These are phyloP conservation scores for Schwanniomyces etchellsii DNA, from an alignment of 1,139 yeast species.

Conservation along the genomic window DNA sequence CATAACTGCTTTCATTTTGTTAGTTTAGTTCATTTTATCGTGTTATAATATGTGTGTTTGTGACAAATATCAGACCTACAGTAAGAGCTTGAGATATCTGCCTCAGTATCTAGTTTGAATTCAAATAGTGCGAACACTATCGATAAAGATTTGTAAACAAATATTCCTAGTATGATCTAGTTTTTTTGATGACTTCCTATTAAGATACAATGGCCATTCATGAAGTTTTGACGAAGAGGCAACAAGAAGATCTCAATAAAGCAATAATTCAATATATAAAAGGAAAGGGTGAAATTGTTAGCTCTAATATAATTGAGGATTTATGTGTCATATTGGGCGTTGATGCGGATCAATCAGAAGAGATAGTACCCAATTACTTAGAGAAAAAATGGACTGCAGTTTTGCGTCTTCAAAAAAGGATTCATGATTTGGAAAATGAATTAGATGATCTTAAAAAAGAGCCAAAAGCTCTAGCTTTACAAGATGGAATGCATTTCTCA, in stretches of 20 bases:
- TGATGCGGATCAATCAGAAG: slow-evolving; percentile 9
- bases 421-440: slow-evolving; percentile 53
- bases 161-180: too few species aligned
- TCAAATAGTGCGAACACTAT: too few species aligned
- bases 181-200: too few species aligned
- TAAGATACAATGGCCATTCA: too few species aligned
- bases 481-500: slow-evolving; percentile 39
- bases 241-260: slow-evolving; percentile 48
- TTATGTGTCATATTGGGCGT: slow-evolving; percentile 13
- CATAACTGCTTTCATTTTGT: too few species aligned
- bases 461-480: slow-evolving; percentile 5
- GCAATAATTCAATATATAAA: slow-evolving; percentile 52
- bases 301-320: slow-evolving; percentile 9
- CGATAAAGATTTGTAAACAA: too few species aligned
- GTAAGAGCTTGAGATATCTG: too few species aligned
- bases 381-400: slow-evolving; percentile 92
- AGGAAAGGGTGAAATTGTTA: slow-evolving; percentile 2
- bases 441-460: slow-evolving; percentile 27
- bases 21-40: too few species aligned
- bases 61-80: too few species aligned
- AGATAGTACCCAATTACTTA: slow-evolving; percentile 45
- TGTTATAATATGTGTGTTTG: too few species aligned
- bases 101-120: too few species aligned
- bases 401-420: slow-evolving; percentile 68
- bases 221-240: slow-evolving; percentile 44